These are phyloP conservation scores for Ophiostoma angusticollis DNA, from an alignment of 2,329 filamentous ascomycete species.

Conservation along the genomic window DNA sequence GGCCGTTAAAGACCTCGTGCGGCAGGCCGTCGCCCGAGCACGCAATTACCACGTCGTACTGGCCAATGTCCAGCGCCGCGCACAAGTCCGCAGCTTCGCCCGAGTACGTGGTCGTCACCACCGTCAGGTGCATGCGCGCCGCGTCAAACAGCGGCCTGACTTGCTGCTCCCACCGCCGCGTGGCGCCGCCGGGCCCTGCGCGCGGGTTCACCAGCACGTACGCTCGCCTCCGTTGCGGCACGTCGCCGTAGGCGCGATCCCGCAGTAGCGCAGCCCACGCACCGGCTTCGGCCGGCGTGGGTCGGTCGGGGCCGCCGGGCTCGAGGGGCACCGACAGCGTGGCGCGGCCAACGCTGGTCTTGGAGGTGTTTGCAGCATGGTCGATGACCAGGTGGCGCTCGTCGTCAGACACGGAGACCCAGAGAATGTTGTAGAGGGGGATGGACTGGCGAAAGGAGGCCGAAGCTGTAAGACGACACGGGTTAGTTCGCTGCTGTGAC, in stretches of 20 bases:
- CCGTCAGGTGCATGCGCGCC: slow-evolving; percentile 63
- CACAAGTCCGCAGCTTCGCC: slow-evolving; percentile 73
- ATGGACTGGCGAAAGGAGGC: slow-evolving; percentile 29
- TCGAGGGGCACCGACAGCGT: slow-evolving; percentile 21
- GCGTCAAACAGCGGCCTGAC: slow-evolving; percentile 74
- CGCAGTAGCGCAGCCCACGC: slow-evolving; percentile 54
- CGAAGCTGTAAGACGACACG: background rate
- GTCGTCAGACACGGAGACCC: slow-evolving; percentile 48
- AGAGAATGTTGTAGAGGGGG: slow-evolving; percentile 72
- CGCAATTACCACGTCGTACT: slow-evolving; percentile 73
- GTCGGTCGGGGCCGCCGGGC: slow-evolving; percentile 14
- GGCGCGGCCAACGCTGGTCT: slow-evolving; percentile 45
- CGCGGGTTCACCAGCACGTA: slow-evolving; percentile 88
- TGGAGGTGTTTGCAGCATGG: slow-evolving; percentile 51
- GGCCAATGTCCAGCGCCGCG: slow-evolving; percentile 60
- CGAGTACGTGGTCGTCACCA: slow-evolving; percentile 55
- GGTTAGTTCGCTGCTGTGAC: background rate
- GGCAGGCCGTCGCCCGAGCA: slow-evolving; percentile 88
- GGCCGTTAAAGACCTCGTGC: slow-evolving; percentile 88
- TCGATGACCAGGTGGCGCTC: slow-evolving; percentile 53
- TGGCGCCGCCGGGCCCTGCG: slow-evolving; percentile 67
- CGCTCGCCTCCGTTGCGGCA: slow-evolving; percentile 55
- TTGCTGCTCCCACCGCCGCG: slow-evolving; percentile 59
- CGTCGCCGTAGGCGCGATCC: slow-evolving; percentile 58
- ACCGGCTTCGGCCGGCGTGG: slow-evolving; percentile 31